These are phyloP conservation scores for Pyrenophora seminiperda DNA, from an alignment of 2,329 filamentous ascomycete species.

Conservation along the genomic window DNA sequence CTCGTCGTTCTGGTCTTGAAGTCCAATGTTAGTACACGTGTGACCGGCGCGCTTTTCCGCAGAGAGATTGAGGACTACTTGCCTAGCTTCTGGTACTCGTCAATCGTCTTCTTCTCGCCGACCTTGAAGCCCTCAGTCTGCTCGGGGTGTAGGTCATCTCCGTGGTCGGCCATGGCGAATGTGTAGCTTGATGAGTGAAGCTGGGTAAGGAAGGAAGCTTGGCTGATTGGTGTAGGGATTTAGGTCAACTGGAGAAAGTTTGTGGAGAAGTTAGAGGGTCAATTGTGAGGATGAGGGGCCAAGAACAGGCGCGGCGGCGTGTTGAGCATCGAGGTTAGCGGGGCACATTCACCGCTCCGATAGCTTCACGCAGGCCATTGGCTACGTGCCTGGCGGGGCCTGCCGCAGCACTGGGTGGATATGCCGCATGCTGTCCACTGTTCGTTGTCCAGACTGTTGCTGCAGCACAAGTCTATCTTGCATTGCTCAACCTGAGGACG, in stretches of 20 bases:
- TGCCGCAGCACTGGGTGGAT: slow-evolving; percentile 18
- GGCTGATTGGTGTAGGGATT: slow-evolving; percentile 1
- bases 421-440: slow-evolving; percentile 9
- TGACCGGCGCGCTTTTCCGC: neutral
- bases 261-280: slow-evolving; percentile 17
- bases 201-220: neutral
- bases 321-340: slow-evolving; percentile 30
- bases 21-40: slow-evolving; percentile 11
- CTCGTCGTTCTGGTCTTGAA: slow-evolving; percentile 76
- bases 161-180: slow-evolving; percentile 48
- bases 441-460: slow-evolving; percentile 16
- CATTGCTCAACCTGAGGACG: neutral
- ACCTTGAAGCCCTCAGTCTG: slow-evolving; percentile 97
- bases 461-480: slow-evolving; percentile 4
- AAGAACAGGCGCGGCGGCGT: slow-evolving; percentile 15
- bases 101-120: slow-evolving; percentile 96
- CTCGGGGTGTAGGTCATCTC: slow-evolving; percentile 85
- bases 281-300: slow-evolving; percentile 18
- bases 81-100: slow-evolving; percentile 94
- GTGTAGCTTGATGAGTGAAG: slow-evolving; percentile 1
- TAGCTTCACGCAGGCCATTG: slow-evolving; percentile 14
- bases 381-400: slow-evolving; percentile 27
- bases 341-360: slow-evolving; percentile 33
- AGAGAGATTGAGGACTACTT: slow-evolving; percentile 48
- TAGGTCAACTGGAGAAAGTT: slow-evolving; percentile 11